These are phyloP conservation scores for Lentinula guzmanii DNA, from an alignment of 768 basidiomycete genomes.

Conservation along the genomic window DNA sequence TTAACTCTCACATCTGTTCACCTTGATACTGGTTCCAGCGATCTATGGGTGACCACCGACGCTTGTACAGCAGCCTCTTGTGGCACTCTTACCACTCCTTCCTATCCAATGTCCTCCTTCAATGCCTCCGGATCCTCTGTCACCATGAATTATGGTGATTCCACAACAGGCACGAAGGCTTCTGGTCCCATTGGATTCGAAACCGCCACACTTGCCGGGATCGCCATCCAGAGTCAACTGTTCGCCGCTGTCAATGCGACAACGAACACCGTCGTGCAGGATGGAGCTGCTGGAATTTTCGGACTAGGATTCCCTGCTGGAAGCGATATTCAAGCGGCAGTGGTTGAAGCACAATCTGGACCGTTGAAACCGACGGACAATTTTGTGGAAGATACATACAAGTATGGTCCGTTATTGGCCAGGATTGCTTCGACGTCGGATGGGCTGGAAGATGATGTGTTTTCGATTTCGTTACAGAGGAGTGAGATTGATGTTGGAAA, in stretches of 20 bases:
- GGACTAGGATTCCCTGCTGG: constrained; percentile 65
- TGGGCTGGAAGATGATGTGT: constrained; percentile 41
- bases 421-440: constrained; percentile 39
- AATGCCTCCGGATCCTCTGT: constrained; percentile 30
- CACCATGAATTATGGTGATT: constrained; percentile 58
- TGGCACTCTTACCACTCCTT: constrained; percentile 24
- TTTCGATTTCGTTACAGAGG: constrained; percentile 52
- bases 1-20: constrained; percentile 29
- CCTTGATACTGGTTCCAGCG: constrained; percentile 64
- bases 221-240: constrained; percentile 42
- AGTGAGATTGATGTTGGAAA: constrained; percentile 54
- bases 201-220: constrained; percentile 45
- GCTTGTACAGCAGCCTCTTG: constrained; percentile 38
- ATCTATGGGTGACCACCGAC: constrained; percentile 61
- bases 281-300: constrained; percentile 55
- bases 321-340: constrained; percentile 34
- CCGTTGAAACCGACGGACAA: constrained; percentile 24
- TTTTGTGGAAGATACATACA: constrained; percentile 26
- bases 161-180: constrained; percentile 56
- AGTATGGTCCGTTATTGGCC: constrained; percentile 39
- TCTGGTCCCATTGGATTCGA: constrained; percentile 50
- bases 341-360: constrained; percentile 18
- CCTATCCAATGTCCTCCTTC: constrained; percentile 36
- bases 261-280: constrained; percentile 48
- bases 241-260: constrained; percentile 57